These are phyloP conservation scores for Phyllosticta citriasiana DNA, from an alignment of 2,329 filamentous ascomycete genomes.

Conservation along the genomic window DNA sequence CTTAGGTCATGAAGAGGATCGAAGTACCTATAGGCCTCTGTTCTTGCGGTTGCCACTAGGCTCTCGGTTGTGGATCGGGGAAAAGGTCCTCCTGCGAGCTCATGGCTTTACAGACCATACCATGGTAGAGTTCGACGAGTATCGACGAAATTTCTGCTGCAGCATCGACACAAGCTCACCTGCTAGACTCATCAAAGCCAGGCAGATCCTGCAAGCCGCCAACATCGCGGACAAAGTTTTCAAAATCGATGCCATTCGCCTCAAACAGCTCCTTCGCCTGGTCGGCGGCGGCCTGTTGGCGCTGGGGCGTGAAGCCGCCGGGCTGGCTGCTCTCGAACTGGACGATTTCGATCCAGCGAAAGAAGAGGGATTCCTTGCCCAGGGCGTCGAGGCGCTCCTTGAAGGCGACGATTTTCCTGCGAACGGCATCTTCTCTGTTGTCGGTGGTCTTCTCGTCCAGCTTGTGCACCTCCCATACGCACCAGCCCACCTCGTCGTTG, in stretches of 20 bases:
- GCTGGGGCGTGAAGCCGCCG: constrained; percentile 65
- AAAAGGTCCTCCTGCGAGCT: too few relatives aligned
- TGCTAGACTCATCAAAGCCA: constrained; percentile 30
- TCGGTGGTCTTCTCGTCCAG: constrained; percentile 33
- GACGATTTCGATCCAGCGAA: constrained; percentile 83
- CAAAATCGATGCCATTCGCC: constrained; percentile 69
- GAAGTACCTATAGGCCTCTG: too few relatives aligned
- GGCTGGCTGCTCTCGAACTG: constrained; percentile 76
- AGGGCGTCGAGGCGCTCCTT: constrained; percentile 63
- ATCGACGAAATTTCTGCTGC: too few relatives aligned
- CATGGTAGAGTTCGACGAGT: too few relatives aligned
- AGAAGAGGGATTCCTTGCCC: constrained; percentile 84
- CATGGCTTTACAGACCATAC: too few relatives aligned
- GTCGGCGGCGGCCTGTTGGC: constrained; percentile 60
- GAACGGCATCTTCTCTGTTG: constrained; percentile 50
- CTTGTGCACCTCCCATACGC: constrained; percentile 53
- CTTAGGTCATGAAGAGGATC: too few relatives aligned
- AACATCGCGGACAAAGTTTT: constrained; percentile 64
- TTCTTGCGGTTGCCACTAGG: too few relatives aligned
- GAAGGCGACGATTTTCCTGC: constrained; percentile 70
- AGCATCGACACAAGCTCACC: too few relatives aligned
- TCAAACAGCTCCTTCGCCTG: constrained; percentile 70
- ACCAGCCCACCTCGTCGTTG: constrained; percentile 41
- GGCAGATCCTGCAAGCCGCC: constrained; percentile 50
- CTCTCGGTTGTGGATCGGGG: too few relatives aligned